Evolutionary conservation across 139 green algal genomes (phyloP).

Genomic region (Micromonas commoda): DNA sequence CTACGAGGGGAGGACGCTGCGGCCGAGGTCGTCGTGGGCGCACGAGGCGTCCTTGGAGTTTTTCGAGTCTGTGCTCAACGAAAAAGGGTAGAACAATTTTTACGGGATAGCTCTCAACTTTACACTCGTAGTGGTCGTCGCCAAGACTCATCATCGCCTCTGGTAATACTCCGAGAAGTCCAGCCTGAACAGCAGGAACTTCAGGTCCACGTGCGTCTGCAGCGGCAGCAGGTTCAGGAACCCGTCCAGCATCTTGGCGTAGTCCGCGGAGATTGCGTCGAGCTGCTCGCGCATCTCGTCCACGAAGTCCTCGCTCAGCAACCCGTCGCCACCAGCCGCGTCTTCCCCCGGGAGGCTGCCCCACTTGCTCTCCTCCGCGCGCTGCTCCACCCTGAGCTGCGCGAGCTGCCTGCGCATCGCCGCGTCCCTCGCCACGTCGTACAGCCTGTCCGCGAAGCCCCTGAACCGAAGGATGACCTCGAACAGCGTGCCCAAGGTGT

Average conservation of each 20-base stretch:
- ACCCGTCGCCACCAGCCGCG: not conserved
- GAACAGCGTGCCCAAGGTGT: conserved; percentile 39
- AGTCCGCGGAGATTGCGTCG: not conserved
- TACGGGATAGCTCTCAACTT: too few relatives aligned
- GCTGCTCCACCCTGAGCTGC: not conserved
- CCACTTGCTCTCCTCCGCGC: conserved; percentile 8
- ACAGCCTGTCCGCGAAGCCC: conserved; percentile 32
- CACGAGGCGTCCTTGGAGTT: not conserved
- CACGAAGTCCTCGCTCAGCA: not conserved
- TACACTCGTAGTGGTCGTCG: too few relatives aligned
- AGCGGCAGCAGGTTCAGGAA: conserved; percentile 26
- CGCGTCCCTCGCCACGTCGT: conserved; percentile 10
- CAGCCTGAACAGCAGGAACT: conserved; percentile 22
- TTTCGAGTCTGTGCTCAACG: not conserved
- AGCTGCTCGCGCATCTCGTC: not conserved
- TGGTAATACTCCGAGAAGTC: conserved; percentile 5
- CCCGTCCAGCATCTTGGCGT: not conserved
- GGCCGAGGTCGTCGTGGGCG: not conserved
- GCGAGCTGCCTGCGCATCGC: not conserved
- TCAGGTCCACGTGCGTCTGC: conserved; percentile 26
- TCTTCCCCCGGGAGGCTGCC: not conserved
- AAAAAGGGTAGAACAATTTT: not conserved
- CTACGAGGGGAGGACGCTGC: not conserved
- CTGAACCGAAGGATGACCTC: conserved; percentile 42
- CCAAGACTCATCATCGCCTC: not conserved